Evolutionary conservation across 257 asterid species (phyloP), one percentile per base, ranked within the genome.

Genomic region (Fraxinus americana): DNA sequence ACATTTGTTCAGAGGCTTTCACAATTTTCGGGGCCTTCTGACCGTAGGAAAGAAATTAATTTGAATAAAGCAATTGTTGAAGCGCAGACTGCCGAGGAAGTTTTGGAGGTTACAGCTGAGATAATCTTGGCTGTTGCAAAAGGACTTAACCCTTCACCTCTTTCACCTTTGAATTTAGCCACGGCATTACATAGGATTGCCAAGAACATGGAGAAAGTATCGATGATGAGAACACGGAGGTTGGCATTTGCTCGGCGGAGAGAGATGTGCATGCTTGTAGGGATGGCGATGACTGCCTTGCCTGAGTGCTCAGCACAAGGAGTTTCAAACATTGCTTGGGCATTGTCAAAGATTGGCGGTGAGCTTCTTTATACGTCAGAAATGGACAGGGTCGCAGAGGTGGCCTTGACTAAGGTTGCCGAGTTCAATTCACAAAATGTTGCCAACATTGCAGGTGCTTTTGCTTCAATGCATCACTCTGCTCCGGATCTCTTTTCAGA

Each of bases 381-480:
- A 82, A 95, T 95, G 98, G 99, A 93, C 63, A 88, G 97, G 84
- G 88, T 93, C 41, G 97, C 99, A 54, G 98, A 96, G 89, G 96
- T 96, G 77, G 96, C 96, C 1, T 78, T 85, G 79, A 74, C 87
- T 10, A 96, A 88, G 90, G 90, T 91, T 71, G 82, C 70, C 5
- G 99, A 92, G 36, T 87, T 96, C 78, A 96, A 92, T 83, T 89
- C 99, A 0, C 99, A 93, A 77, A 93, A 96, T 80, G 93, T 96
- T 54, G 97, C 99, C 73, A 96, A 96, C 57, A 8, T 93, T 43
- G 99, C 98, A 0, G 99, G 99, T 41, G 97, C 99, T 32, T 95
- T 91, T 78, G 98, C 99, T 79, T 88, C 98, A 10, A 96, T 96
- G 99, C 93, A 86, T 74, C 99, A 96, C 73, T 93, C 99, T 78